A percentile compares a stretch with the other conserved stretches of the same genome.
Evolutionary conservation across 225 moss, liverwort and hornwort species (phyloP).

Genomic region (Pleurozium schreberi): DNA sequence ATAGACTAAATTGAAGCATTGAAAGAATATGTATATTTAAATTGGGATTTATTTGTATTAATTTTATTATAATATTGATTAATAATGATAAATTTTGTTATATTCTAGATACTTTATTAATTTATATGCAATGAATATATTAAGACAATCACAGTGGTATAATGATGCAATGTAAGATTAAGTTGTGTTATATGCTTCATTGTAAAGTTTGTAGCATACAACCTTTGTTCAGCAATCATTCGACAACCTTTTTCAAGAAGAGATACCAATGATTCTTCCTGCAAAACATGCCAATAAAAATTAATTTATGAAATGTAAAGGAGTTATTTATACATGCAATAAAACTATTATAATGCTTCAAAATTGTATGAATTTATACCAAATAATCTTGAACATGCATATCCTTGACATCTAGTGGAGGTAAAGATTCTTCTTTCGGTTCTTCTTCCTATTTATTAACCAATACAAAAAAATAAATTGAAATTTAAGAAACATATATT

Average conservation of each 20-base stretch:
- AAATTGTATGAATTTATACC: background rate
- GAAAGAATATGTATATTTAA: too few relatives aligned
- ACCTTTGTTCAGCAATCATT: conserved; percentile 7
- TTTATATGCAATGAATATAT: background rate
- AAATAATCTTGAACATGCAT: background rate
- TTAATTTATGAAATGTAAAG: background rate
- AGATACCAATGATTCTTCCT: conserved; percentile 6
- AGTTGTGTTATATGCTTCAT: background rate
- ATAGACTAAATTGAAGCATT: background rate
- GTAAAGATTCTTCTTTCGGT: background rate
- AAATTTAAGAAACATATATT: background rate
- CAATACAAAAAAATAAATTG: background rate
- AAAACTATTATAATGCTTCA: background rate
- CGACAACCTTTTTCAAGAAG: background rate
- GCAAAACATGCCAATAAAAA: background rate
- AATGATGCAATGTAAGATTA: background rate
- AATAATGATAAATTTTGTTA: too few relatives aligned
- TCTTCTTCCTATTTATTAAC: background rate
- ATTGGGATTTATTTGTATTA: background rate
- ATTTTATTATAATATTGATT: too few relatives aligned
- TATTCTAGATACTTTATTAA: background rate
- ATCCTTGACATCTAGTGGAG: background rate
- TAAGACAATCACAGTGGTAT: background rate
- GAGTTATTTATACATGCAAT: fast-evolving
- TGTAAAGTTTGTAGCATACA: background rate